Base-by-base conservation (phyloP, 345 rosid species). In the Populus ilicifolia region DNA sequence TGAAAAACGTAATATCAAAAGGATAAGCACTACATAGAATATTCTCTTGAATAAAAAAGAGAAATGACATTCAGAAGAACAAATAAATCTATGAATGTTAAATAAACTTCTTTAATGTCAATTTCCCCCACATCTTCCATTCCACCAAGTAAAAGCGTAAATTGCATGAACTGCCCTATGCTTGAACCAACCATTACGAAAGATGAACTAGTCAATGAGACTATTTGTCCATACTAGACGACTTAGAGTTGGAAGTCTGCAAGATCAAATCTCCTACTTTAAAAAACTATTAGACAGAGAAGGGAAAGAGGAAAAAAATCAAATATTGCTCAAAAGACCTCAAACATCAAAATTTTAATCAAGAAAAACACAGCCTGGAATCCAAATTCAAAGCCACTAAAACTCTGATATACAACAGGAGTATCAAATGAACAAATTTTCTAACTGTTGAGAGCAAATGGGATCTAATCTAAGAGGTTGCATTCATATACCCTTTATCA, bases 401-500 rank as follows among this genome's bases (percentile, higher is more conserved):
- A 46, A 38, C 67, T 56, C 38, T 16, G 76, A 67, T 41, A 54
- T 44, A 63, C 30, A 39, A 33, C 20, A 36, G 41, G 41, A 71
- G 25, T 8, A 63, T 72, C 73, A 30, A 52, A 78, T 72, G 38
- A 75, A 83, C 72, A 69, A 52, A 73, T n/a, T 62, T 72, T 50
- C 25, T 59, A 35, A 52, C 72, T 2, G 25, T 36, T 39, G 6
- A 13, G 5, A 46, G 25, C 73, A 74, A 46, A 73, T 25, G 21
- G 39, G 36, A 78, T 61, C 33, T 29, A 52, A 64, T 23, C 27
- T 72, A 63, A 16, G 33, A 38, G 20, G 30, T 29, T 14, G 16
- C 20, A 41, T 30, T 56, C 63, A 33, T 48, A 30, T 52, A 50
- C 44, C 18, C 18, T 29, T 33, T 46, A 2, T 21, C 43, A 59